Conservation (phyloP, 257 asterid species). For the Anisodus acutangulus region DNA sequence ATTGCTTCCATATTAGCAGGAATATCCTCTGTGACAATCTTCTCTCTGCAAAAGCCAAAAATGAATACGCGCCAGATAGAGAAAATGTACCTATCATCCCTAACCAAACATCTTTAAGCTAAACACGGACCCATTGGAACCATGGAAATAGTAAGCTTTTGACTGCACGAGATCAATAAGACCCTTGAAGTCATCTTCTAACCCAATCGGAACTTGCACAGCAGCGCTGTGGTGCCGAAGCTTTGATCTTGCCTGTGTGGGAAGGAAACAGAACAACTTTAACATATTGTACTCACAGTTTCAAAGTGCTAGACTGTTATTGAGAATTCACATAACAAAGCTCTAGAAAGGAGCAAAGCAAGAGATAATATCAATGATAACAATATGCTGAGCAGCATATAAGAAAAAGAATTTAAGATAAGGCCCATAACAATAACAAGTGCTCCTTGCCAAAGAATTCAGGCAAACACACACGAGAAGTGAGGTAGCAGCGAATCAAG, state of each 20-base stretch:
- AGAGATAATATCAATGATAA: slow-evolving; percentile 17
- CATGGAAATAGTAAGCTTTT: slow-evolving; percentile 85
- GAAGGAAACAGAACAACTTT: slow-evolving; percentile 29
- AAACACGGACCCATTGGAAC: slow-evolving; percentile 85
- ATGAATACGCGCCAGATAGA: slow-evolving; percentile 8
- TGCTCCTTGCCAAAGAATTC: slow-evolving; percentile 21
- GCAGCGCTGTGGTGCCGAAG: slow-evolving; percentile 99
- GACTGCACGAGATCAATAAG: slow-evolving; percentile 81
- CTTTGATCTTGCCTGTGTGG: slow-evolving; percentile 77
- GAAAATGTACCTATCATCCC: not conserved
- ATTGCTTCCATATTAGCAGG: slow-evolving; percentile 72
- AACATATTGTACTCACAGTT: not conserved
- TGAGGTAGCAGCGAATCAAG: slow-evolving; percentile 21
- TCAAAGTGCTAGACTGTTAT: slow-evolving; percentile 18
- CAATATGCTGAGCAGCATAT: not conserved
- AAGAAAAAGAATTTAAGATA: not conserved
- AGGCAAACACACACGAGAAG: not conserved
- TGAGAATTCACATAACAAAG: not conserved
- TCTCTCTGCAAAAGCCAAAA: slow-evolving; percentile 62
- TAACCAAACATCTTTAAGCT: slow-evolving; percentile 29
- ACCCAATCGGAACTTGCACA: slow-evolving; percentile 91
- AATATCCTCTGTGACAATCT: slow-evolving; percentile 70
- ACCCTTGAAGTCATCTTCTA: slow-evolving; percentile 96
- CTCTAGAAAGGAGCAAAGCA: slow-evolving; percentile 1
- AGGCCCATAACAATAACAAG: not conserved